Evolutionary conservation across 805 yeast genomes (phyloP), one percentile per base, ranked within the genome.

Genomic region (Saccharomycopsis fodiens): DNA sequence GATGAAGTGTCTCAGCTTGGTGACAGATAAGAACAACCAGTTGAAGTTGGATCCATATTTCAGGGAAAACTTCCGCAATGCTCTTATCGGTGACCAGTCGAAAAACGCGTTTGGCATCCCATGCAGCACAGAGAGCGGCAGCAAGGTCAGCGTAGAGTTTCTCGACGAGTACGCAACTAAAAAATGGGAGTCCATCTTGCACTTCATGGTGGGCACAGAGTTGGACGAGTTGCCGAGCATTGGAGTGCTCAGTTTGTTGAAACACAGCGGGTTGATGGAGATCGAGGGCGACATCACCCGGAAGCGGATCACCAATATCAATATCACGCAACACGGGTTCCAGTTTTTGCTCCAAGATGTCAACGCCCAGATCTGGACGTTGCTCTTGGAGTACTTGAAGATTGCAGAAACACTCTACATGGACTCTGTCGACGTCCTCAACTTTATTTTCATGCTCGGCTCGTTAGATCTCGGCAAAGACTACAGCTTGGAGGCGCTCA

Each of bases 141-240:
- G 75, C 45, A 66, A 66, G 25, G 82, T 84, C 3, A 79, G 76
- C 39, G 63, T 79, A n/a, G 73, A 70, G 31, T 82, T 81, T 55
- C 67, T 91, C 40, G 94, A 86, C 54, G 69, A 69, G 34, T 89
- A 87, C 63, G 95, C 96, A 12, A 74, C 87, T 4, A 75, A 73
- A 39, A 87, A 84, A 59, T 93, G 98, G 98, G 99, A 93, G 60
- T 78, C 86, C 5, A 91, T 93, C 54, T 69, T 93, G 55, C 97
- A 93, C 69, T 93, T 82, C 66, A 91, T 93, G 97, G 99, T 93
- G 37, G 96, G 97, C 1, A 86, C 97, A 0, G 85, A 85, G 42
- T 65, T 81, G 39, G 69, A 75, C 8, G 72, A 69, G 15, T 66
- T 76, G 2, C 96, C 96, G 2, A 81, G 89, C 40, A 72, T 74